These are phyloP conservation scores for Euptelea pleiosperma DNA, from an alignment of 164 flowering plant species.

Conservation along the genomic window DNA sequence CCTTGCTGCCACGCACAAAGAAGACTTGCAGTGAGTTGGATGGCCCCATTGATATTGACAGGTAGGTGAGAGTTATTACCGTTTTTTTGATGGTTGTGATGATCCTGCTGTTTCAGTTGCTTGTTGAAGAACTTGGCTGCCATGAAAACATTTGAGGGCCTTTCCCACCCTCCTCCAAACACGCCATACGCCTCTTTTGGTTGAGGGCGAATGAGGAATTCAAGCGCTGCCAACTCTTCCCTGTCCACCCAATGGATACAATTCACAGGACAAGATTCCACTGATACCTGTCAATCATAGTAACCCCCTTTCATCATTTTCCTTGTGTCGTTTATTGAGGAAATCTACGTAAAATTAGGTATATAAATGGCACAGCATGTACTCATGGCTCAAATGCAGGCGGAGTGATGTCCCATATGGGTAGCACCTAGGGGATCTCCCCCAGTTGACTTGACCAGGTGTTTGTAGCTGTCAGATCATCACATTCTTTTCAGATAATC, in stretches of 20 bases:
- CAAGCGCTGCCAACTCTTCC: slow-evolving; percentile 55
- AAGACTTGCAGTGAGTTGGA: too few species aligned
- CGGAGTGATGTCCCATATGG: too few species aligned
- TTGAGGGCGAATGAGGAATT: slow-evolving; percentile 53
- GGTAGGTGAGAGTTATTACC: slow-evolving; percentile 16
- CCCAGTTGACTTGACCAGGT: too few species aligned
- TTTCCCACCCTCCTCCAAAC: slow-evolving; percentile 73
- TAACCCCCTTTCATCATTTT: neutral
- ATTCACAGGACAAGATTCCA: slow-evolving; percentile 77
- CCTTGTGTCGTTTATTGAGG: too few species aligned
- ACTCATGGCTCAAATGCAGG: too few species aligned
- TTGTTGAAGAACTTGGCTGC: slow-evolving; percentile 60
- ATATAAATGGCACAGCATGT: too few species aligned
- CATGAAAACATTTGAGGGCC: slow-evolving; percentile 51
- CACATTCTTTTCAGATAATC: too few species aligned
- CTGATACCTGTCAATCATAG: slow-evolving; percentile 37
- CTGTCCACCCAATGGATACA: slow-evolving; percentile 70
- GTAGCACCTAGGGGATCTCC: too few species aligned
- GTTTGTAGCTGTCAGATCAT: too few species aligned
- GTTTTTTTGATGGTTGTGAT: slow-evolving; percentile 17
- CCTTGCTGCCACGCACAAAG: too few species aligned
- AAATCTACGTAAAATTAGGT: too few species aligned
- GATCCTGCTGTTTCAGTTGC: slow-evolving; percentile 31
- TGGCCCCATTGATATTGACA: too few species aligned
- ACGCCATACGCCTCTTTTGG: slow-evolving; percentile 51